Conservation (phyloP, 495 filamentous ascomycete genomes). For the Penicillium soppii region DNA sequence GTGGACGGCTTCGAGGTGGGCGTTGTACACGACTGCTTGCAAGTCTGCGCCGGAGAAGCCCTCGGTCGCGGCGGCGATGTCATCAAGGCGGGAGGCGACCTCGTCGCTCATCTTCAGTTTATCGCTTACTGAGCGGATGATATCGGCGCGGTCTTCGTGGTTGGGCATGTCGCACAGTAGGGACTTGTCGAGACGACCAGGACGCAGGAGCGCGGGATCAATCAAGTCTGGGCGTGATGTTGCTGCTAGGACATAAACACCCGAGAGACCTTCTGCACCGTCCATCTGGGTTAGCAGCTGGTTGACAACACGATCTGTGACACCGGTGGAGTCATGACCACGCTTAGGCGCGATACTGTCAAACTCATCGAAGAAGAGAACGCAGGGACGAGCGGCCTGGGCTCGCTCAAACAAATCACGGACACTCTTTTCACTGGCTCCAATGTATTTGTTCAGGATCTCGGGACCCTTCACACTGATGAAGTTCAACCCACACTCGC, state of each 20-base stretch:
- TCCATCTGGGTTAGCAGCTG: constrained; percentile 99
- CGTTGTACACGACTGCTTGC: constrained; percentile 93
- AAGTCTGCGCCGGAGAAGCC: constrained; percentile 96
- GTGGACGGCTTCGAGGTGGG: constrained; percentile 95
- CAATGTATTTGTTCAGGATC: constrained; percentile 98
- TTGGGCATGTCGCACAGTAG: constrained; percentile 85
- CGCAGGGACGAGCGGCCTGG: constrained; percentile 81
- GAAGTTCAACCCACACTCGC: constrained; percentile 95
- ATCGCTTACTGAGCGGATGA: constrained; percentile 74
- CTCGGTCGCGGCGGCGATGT: constrained; percentile 75
- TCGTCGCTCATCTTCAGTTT: constrained; percentile 70
- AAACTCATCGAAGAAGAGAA: constrained; percentile 98
- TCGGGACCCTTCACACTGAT: constrained; percentile 98
- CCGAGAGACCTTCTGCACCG: constrained; percentile 89
- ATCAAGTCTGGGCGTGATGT: constrained; percentile 91
- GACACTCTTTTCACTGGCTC: constrained; percentile 91
- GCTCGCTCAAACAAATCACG: constrained; percentile 93
- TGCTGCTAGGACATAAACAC: constrained; percentile 94
- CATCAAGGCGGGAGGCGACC: constrained; percentile 51
- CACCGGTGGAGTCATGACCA: constrained; percentile 93
- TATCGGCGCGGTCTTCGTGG: constrained; percentile 78
- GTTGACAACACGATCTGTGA: constrained; percentile 98
- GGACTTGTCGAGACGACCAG: constrained; percentile 87
- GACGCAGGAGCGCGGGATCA: constrained; percentile 85
- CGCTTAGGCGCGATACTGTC: constrained; percentile 96